These are phyloP conservation scores for Hibiscus mutabilis DNA, from an alignment of 345 rosid genomes.

Conservation along the genomic window DNA sequence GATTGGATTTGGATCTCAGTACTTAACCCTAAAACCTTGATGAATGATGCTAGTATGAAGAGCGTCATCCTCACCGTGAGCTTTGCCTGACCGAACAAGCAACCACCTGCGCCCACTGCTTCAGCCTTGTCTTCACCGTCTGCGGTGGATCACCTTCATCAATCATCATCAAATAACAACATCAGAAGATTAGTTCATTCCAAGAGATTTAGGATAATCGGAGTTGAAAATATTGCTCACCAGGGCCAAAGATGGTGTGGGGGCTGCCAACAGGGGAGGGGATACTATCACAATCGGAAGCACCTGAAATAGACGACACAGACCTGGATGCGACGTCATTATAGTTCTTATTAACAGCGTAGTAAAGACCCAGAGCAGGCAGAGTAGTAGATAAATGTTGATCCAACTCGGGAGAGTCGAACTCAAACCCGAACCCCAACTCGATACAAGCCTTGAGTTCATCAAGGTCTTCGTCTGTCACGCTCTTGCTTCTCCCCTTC, in stretches of 20 bases:
- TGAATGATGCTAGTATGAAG: not conserved
- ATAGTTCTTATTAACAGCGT: conserved; percentile 67
- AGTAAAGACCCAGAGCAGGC: conserved; percentile 77
- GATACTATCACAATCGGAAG: conserved; percentile 43
- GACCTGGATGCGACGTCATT: conserved; percentile 45
- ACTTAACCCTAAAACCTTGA: not conserved
- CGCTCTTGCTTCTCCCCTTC: conserved; percentile 59
- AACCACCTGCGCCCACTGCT: conserved; percentile 94
- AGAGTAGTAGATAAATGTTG: conserved; percentile 68
- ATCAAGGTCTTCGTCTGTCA: conserved; percentile 83
- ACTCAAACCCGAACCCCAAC: conserved; percentile 86
- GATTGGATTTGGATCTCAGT: not conserved
- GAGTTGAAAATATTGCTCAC: conserved; percentile 14
- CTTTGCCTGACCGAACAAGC: conserved; percentile 83
- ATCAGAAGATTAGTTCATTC: not conserved
- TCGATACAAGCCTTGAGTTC: conserved; percentile 90
- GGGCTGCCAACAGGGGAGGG: conserved; percentile 56
- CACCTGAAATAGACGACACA: conserved; percentile 27
- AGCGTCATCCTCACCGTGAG: conserved; percentile 18
- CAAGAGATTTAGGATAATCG: not conserved
- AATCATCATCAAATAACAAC: not conserved
- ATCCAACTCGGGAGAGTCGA: conserved; percentile 66
- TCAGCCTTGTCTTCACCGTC: conserved; percentile 77
- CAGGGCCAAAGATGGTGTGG: conserved; percentile 40
- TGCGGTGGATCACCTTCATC: conserved; percentile 66